Conservation (phyloP, 148 eudicot genomes). For the Camellia lanceoleosa region DNA sequence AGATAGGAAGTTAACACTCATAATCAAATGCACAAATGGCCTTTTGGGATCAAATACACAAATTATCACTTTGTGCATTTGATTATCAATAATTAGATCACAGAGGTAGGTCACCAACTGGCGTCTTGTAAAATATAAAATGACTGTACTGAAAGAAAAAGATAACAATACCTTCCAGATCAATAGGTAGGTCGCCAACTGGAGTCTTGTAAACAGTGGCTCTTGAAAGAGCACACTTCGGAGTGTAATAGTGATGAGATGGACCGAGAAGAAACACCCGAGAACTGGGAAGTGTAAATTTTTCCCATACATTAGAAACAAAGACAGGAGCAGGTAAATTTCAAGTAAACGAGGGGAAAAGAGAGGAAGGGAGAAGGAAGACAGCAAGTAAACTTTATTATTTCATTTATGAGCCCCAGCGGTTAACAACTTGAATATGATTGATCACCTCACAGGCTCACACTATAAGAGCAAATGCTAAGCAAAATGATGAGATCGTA, state of each 20-base stretch:
- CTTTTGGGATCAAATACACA: too few relatives aligned
- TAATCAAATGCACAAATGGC: too few relatives aligned
- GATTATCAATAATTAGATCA: too few relatives aligned
- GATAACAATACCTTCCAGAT: slow-evolving; percentile 64
- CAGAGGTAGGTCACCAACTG: too few relatives aligned
- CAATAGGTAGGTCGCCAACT: slow-evolving; percentile 82
- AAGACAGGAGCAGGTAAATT: background rate
- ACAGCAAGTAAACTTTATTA: background rate
- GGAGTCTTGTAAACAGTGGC: slow-evolving; percentile 92
- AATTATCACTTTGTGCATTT: too few relatives aligned
- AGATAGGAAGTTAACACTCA: too few relatives aligned
- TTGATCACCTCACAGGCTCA: background rate
- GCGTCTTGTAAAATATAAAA: background rate
- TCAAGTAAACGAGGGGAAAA: background rate
- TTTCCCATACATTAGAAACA: slow-evolving; percentile 16
- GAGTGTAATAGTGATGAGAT: slow-evolving; percentile 94
- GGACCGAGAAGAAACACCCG: slow-evolving; percentile 94
- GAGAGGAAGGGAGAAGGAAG: background rate
- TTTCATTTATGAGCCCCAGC: background rate
- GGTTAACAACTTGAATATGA: background rate
- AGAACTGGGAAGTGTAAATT: slow-evolving; percentile 40
- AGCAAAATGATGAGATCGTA: background rate
- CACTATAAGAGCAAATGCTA: background rate
- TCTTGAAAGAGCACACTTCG: slow-evolving; percentile 86
- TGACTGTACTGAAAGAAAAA: background rate